A percentile compares a stretch with the other conserved stretches of the same genome.
Evolutionary conservation across 202 grass and related monocot species (phyloP).

Genomic region (Saccharum hybrid): DNA sequence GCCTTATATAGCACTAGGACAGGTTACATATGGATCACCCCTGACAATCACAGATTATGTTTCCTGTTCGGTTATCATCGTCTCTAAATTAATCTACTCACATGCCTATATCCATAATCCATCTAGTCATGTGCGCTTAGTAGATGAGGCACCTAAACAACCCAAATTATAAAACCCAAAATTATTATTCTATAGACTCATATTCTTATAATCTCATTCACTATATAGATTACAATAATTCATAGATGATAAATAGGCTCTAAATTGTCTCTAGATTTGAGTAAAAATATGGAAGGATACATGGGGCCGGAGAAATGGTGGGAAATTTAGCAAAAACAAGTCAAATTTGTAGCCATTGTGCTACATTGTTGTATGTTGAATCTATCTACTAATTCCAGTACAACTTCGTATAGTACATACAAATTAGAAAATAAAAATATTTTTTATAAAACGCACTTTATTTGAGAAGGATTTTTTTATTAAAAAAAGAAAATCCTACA

Average conservation of each 20-base stretch:
- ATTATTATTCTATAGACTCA: not conserved
- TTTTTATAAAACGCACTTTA: not conserved
- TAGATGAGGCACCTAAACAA: not conserved
- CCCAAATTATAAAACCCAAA: not conserved
- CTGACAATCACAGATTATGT: too few relatives aligned
- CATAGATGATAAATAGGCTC: not conserved
- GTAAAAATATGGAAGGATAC: not conserved
- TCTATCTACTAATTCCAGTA: not conserved
- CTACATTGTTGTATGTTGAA: not conserved
- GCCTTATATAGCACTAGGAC: too few relatives aligned
- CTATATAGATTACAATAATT: not conserved
- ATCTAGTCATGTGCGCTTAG: too few relatives aligned
- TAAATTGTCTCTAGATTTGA: not conserved
- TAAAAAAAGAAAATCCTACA: too few relatives aligned
- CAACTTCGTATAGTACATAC: fast-evolving
- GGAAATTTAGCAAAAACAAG: not conserved
- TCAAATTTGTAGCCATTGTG: not conserved
- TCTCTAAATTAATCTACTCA: too few relatives aligned
- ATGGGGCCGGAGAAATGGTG: not conserved
- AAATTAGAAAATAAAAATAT: not conserved
- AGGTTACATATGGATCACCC: too few relatives aligned
- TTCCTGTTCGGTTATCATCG: too few relatives aligned
- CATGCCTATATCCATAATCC: too few relatives aligned
- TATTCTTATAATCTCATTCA: not conserved
- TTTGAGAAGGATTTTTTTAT: too few relatives aligned